phyloP scores from a whole-genome alignment of 2,329 filamentous ascomycete genomes.

The Pseudodiploospora longispora region DNA sequence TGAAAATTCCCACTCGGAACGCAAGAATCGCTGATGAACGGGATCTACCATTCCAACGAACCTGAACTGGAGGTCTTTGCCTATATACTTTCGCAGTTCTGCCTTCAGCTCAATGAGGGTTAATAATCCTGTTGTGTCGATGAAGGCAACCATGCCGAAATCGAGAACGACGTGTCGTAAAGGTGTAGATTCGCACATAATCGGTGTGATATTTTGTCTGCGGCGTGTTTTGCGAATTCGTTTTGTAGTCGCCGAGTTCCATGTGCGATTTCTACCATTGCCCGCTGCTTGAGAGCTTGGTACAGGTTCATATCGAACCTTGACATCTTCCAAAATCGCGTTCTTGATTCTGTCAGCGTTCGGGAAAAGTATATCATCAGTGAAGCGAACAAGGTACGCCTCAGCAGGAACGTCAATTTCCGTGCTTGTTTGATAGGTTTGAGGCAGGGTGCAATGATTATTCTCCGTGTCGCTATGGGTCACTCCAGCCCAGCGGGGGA shows the following conservation, averaged over 20 bases:
- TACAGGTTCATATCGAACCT: slow-evolving; percentile 30
- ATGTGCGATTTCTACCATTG: slow-evolving; percentile 35
- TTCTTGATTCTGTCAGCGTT: slow-evolving; percentile 48
- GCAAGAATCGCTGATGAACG: slow-evolving; percentile 29
- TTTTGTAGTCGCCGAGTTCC: slow-evolving; percentile 45
- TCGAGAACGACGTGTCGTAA: slow-evolving; percentile 45
- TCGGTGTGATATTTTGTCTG: slow-evolving; percentile 23
- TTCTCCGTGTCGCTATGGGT: slow-evolving; percentile 21
- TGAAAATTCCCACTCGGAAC: slow-evolving; percentile 29
- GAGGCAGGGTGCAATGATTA: slow-evolving; percentile 18
- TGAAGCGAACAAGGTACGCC: slow-evolving; percentile 48
- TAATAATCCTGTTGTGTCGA: slow-evolving; percentile 44
- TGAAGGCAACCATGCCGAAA: slow-evolving; percentile 41
- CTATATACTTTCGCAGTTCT: slow-evolving; percentile 42
- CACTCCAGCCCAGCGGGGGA: slow-evolving; percentile 33
- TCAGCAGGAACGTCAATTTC: slow-evolving; percentile 33
- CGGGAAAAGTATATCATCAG: slow-evolving; percentile 51
- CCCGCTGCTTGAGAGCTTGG: slow-evolving; percentile 32
- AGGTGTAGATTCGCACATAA: slow-evolving; percentile 25
- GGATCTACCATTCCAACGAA: slow-evolving; percentile 40
- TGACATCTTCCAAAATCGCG: slow-evolving; percentile 40
- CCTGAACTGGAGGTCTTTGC: slow-evolving; percentile 35
- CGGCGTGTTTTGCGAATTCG: slow-evolving; percentile 38
- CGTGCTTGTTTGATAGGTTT: slow-evolving; percentile 9
- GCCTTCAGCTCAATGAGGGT: slow-evolving; percentile 39